These are phyloP conservation scores for Fagus crenata DNA, from an alignment of 306 rosid species.

Conservation along the genomic window DNA sequence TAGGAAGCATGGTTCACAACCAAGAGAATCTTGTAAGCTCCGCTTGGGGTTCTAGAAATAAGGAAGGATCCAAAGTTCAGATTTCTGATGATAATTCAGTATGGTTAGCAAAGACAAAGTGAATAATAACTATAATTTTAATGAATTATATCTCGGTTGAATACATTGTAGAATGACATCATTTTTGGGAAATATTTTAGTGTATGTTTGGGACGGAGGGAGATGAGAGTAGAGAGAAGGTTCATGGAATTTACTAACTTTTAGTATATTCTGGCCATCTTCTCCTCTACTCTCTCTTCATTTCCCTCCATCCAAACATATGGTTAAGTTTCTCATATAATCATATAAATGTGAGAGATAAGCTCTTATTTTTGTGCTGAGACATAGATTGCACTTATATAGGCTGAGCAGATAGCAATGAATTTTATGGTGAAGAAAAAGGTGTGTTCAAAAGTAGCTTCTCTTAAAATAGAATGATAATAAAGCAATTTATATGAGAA, in stretches of 20 bases:
- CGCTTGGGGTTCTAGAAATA: neutral
- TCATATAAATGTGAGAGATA: neutral
- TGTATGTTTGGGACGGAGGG: no score
- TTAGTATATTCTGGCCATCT: no score
- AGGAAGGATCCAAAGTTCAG: slow-evolving; percentile 18
- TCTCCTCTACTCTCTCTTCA: no score
- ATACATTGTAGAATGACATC: neutral
- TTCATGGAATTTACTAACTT: no score
- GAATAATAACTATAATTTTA: neutral
- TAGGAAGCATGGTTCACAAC: neutral
- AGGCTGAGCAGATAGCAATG: neutral
- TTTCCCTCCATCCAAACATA: no score
- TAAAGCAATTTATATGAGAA: neutral
- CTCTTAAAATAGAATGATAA: neutral
- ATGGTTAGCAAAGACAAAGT: slow-evolving; percentile 2
- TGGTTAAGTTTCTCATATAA: neutral
- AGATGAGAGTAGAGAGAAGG: no score
- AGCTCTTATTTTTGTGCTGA: neutral
- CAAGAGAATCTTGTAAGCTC: neutral
- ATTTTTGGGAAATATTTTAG: neutral
- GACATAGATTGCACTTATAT: neutral
- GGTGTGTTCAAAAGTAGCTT: neutral
- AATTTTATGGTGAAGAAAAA: neutral
- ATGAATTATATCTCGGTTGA: neutral
- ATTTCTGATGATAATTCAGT: slow-evolving; percentile 35